A percentile compares a stretch with the other conserved stretches of the same genome.
phyloP scores from a whole-genome alignment of 768 basidiomycete genomes.

The Boletales sp. region DNA sequence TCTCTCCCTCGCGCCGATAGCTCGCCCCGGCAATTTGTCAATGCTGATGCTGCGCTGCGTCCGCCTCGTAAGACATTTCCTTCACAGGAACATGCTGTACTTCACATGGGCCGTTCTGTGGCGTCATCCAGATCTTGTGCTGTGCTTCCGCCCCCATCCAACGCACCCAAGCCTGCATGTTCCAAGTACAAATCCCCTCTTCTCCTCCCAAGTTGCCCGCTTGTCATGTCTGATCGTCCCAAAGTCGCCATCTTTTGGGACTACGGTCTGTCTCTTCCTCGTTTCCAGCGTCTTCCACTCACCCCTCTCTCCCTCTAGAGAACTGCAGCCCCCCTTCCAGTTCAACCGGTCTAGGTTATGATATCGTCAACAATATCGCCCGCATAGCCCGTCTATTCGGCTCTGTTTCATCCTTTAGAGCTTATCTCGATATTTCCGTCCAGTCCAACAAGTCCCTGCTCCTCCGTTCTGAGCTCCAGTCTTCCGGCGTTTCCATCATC shows the following conservation, averaged over 20 bases:
- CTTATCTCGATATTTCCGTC: constrained; percentile 48
- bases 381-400: constrained; percentile 46
- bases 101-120: constrained; percentile 14
- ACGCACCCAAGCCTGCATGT: too few relatives aligned
- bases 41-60: background rate
- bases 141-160: constrained; percentile 6
- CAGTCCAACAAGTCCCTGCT: constrained; percentile 31
- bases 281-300: background rate
- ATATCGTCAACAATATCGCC: constrained; percentile 42
- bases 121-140: constrained; percentile 9
- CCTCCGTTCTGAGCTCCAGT: constrained; percentile 41
- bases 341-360: constrained; percentile 35
- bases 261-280: constrained; percentile 25
- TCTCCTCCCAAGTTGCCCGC: background rate
- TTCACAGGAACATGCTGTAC: constrained; percentile 17
- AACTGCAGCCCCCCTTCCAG: constrained; percentile 31
- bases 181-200: too few relatives aligned
- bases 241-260: constrained; percentile 44
- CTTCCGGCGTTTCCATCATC: constrained; percentile 41
- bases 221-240: constrained; percentile 31
- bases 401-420: constrained; percentile 47
- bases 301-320: constrained; percentile 19
- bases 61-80: constrained; percentile 1
- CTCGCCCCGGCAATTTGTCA: too few relatives aligned
- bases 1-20: too few relatives aligned